Percentiles rank a stretch among this genome's conserved stretches.
These are phyloP conservation scores for Yamadazyma conglobata DNA, from an alignment of 1,139 yeast genomes.

Conservation along the genomic window DNA sequence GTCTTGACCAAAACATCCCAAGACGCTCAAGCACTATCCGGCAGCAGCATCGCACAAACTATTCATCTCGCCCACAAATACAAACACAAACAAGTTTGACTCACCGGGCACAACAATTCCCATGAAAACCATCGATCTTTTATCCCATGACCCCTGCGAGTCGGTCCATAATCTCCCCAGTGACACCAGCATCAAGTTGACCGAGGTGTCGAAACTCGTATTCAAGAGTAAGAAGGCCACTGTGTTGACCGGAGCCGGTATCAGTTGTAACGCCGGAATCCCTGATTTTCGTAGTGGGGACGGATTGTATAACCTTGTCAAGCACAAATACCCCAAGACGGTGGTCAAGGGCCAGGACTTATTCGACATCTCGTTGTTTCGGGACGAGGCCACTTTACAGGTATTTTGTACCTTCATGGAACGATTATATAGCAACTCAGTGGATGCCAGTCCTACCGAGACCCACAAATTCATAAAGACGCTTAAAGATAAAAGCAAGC, in stretches of 20 bases:
- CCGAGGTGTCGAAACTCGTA: slow-evolving; percentile 41
- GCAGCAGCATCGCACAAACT: no score
- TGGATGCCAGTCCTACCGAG: slow-evolving; percentile 71
- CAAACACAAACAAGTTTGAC: neutral
- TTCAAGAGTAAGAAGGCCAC: slow-evolving; percentile 50
- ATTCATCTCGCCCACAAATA: neutral
- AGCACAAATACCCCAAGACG: slow-evolving; percentile 56
- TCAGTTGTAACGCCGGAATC: slow-evolving; percentile 93
- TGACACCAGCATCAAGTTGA: slow-evolving; percentile 30
- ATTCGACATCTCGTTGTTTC: slow-evolving; percentile 79
- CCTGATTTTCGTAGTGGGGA: slow-evolving; percentile 88
- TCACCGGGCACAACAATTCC: neutral
- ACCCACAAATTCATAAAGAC: slow-evolving; percentile 76
- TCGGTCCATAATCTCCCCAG: slow-evolving; percentile 21
- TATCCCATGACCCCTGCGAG: slow-evolving; percentile 11
- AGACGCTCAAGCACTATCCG: no score
- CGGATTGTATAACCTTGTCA: slow-evolving; percentile 78
- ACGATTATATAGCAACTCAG: slow-evolving; percentile 58
- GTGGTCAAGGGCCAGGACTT: slow-evolving; percentile 81
- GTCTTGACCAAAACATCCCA: slow-evolving; percentile 4
- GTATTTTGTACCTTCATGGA: slow-evolving; percentile 84
- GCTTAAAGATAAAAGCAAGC: slow-evolving; percentile 61
- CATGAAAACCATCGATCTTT: slow-evolving; percentile 34
- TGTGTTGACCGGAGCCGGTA: slow-evolving; percentile 89
- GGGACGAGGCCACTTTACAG: slow-evolving; percentile 58